Conservation (phyloP, 2,329 filamentous ascomycete species). For the Ilyonectria sp. region DNA sequence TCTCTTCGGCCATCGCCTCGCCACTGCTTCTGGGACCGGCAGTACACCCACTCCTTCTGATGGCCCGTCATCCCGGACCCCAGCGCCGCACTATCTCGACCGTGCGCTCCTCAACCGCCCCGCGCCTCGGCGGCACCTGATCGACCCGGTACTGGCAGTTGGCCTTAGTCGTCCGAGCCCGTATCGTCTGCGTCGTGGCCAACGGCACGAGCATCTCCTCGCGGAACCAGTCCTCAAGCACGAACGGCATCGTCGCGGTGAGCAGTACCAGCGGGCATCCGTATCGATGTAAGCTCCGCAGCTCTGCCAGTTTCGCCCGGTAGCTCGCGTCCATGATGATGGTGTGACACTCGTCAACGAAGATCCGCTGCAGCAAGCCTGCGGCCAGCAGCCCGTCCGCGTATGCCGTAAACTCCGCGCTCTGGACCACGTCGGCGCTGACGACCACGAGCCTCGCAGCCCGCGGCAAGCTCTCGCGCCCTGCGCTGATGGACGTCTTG, state of each 20-base stretch:
- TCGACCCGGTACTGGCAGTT: constrained; percentile 4
- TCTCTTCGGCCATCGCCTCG: background rate
- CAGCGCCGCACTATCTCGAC: background rate
- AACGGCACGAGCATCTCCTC: constrained; percentile 3
- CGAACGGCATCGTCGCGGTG: background rate
- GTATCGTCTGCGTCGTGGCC: background rate
- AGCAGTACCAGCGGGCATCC: constrained; percentile 4
- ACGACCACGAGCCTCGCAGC: background rate
- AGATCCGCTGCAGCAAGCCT: constrained; percentile 10
- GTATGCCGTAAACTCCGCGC: background rate
- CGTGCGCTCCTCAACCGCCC: background rate
- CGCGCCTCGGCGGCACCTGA: background rate
- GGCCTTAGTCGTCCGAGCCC: background rate
- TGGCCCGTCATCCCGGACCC: background rate
- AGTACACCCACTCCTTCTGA: background rate
- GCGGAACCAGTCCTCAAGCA: constrained; percentile 8
- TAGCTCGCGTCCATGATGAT: constrained; percentile 9
- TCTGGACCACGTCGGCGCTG: background rate
- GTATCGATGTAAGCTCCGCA: constrained; percentile 2
- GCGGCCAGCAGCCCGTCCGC: background rate
- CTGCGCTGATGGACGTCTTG: background rate
- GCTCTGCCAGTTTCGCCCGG: constrained; percentile 2
- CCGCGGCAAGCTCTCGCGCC: constrained; percentile 4
- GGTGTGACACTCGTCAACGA: constrained; percentile 10
- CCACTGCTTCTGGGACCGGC: background rate